A percentile compares a stretch with the other conserved stretches of the same genome.
phyloP scores from a whole-genome alignment of 192 early-diverging fungal species.

The Physocladia obscura region DNA sequence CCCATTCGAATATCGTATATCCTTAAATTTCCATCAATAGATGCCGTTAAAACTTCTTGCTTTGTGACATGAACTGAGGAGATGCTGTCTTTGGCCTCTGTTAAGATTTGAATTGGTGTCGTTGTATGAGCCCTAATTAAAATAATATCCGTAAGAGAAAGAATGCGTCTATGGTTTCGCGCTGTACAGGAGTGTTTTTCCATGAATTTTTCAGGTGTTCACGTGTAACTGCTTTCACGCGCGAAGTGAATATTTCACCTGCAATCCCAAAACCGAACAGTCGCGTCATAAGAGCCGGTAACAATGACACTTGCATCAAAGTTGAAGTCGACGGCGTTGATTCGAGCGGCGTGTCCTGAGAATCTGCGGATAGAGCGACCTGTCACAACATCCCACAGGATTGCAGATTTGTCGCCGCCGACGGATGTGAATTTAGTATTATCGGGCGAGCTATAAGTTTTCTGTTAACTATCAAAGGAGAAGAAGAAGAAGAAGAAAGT shows the following conservation, averaged over 20 bases:
- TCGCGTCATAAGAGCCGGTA: conserved; percentile 79
- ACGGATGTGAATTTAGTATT: conserved; percentile 71
- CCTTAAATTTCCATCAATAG: conserved; percentile 81
- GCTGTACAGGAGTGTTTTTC: too few species aligned
- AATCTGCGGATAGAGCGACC: conserved; percentile 73
- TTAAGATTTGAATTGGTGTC: conserved; percentile 76
- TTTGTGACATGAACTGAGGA: conserved; percentile 71
- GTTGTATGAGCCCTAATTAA: conserved; percentile 27
- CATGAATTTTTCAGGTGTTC: too few species aligned
- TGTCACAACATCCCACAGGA: conserved; percentile 83
- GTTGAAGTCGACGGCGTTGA: conserved; percentile 85
- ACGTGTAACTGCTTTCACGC: background rate
- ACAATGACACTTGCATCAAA: conserved; percentile 71
- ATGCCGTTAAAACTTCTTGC: conserved; percentile 74
- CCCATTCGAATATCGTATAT: conserved; percentile 86
- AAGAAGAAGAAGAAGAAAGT: background rate
- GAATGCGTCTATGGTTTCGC: too few species aligned
- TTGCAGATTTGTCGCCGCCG: conserved; percentile 76
- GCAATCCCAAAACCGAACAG: conserved; percentile 78
- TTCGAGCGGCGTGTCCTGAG: conserved; percentile 76
- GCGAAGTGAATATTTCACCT: conserved; percentile 42
- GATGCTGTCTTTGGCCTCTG: conserved; percentile 85
- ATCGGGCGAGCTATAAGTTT: conserved; percentile 29
- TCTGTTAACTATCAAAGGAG: background rate
- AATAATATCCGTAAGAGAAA: background rate